Conservation (phyloP, 805 yeast species). For the Priceomyces fermenticarens region DNA sequence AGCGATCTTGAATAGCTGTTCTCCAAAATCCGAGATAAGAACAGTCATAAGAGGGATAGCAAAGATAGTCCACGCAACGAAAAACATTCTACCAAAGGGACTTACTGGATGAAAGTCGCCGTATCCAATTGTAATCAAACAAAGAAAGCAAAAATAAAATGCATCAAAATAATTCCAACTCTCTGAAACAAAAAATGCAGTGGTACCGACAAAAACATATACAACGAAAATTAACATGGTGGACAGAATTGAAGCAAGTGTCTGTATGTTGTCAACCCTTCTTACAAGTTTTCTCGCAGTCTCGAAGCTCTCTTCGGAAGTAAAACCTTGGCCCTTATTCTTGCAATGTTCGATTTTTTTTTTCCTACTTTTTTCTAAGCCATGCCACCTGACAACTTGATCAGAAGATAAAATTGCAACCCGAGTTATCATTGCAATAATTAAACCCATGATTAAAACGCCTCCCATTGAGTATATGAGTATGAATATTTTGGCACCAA, state of each 20-base stretch:
- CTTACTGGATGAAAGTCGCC: conserved; percentile 69
- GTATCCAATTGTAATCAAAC: conserved; percentile 80
- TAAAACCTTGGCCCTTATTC: conserved; percentile 16
- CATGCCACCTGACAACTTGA: conserved; percentile 65
- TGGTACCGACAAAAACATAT: conserved; percentile 75
- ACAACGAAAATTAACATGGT: conserved; percentile 45
- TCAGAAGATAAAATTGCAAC: conserved; percentile 60
- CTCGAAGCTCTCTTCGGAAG: conserved; percentile 50
- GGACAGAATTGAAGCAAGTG: conserved; percentile 32
- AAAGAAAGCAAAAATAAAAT: conserved; percentile 73
- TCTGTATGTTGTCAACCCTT: conserved; percentile 38
- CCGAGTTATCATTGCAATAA: conserved; percentile 65
- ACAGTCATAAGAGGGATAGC: conserved; percentile 90
- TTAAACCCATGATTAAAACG: conserved; percentile 68
- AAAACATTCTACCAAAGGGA: conserved; percentile 67
- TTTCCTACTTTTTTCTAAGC: conserved; percentile 51
- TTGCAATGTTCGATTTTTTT: conserved; percentile 12
- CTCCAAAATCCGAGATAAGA: conserved; percentile 70
- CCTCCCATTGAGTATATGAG: conserved; percentile 69
- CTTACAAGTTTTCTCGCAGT: conserved; percentile 52
- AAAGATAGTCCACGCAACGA: conserved; percentile 74
- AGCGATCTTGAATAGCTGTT: conserved; percentile 42
- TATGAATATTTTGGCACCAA: conserved; percentile 55
- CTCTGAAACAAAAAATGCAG: conserved; percentile 58
- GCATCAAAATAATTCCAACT: conserved; percentile 69